Conservation (phyloP, 2,329 filamentous ascomycete genomes). For the Fulvia fulva region DNA sequence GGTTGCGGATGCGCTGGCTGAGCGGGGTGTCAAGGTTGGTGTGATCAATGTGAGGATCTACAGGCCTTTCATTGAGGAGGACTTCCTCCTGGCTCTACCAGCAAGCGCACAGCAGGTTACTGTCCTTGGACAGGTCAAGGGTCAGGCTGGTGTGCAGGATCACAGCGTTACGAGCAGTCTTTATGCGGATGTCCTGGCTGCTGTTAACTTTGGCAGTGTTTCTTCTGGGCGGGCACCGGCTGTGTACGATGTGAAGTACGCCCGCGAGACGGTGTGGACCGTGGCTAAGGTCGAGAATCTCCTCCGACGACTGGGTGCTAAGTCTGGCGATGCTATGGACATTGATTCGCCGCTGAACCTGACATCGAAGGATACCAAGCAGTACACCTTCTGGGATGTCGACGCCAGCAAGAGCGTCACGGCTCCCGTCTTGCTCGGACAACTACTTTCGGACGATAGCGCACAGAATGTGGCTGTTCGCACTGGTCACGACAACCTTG, state of each 20-base stretch:
- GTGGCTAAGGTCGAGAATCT: conserved; percentile 50
- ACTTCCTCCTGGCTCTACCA: conserved; percentile 79
- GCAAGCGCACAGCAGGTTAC: conserved; percentile 69
- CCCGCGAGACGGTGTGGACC: conserved; percentile 65
- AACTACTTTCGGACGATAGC: conserved; percentile 58
- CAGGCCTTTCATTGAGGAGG: conserved; percentile 90
- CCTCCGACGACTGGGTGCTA: conserved; percentile 45
- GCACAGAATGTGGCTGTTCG: conserved; percentile 59
- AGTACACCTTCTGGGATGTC: conserved; percentile 92
- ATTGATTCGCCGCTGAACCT: conserved; percentile 40
- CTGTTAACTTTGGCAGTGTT: conserved; percentile 72
- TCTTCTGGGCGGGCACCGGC: conserved; percentile 57
- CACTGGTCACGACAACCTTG: conserved; percentile 58
- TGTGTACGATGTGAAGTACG: conserved; percentile 85
- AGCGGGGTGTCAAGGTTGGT: conserved; percentile 73
- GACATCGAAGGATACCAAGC: conserved; percentile 54
- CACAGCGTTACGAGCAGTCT: conserved; percentile 74
- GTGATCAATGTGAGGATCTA: conserved; percentile 91
- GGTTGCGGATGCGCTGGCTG: conserved; percentile 67
- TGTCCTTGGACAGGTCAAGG: conserved; percentile 83
- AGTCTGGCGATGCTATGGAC: conserved; percentile 34
- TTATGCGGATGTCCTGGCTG: conserved; percentile 85
- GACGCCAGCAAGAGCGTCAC: conserved; percentile 67
- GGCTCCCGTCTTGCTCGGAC: conserved; percentile 60
- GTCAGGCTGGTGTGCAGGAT: conserved; percentile 69